A percentile compares a stretch with the other conserved stretches of the same genome.
phyloP scores from a whole-genome alignment of 208 protist species.

The Leishmania gerbilli region DNA sequence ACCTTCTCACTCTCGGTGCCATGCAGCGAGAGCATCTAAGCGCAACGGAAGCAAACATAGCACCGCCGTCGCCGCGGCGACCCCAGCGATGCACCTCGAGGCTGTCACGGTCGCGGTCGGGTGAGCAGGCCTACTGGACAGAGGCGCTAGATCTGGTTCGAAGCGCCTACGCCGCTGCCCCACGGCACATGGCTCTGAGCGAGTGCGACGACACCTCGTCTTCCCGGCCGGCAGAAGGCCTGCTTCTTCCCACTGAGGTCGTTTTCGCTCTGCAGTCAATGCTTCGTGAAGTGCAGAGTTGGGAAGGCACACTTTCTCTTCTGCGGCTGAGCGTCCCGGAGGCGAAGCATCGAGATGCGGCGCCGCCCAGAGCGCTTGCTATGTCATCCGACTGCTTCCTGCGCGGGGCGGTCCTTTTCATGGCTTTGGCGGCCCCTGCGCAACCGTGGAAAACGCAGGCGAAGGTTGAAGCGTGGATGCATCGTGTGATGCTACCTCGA shows the following conservation, averaged over 20 bases:
- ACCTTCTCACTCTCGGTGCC: slow-evolving; percentile 24
- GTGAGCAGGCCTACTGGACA: slow-evolving; percentile 23
- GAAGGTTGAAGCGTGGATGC: slow-evolving; percentile 37
- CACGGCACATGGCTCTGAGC: not conserved
- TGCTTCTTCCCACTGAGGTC: slow-evolving; percentile 1
- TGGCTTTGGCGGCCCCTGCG: slow-evolving; percentile 31
- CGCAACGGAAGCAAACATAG: not conserved
- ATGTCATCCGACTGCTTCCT: slow-evolving; percentile 1
- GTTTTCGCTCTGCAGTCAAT: slow-evolving; percentile 14
- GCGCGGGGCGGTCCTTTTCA: slow-evolving; percentile 38
- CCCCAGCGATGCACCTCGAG: not conserved
- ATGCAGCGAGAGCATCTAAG: slow-evolving; percentile 20
- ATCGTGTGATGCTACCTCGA: slow-evolving; percentile 33
- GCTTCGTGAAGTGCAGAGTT: slow-evolving; percentile 30
- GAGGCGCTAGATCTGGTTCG: slow-evolving; percentile 29
- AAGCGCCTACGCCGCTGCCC: slow-evolving; percentile 3
- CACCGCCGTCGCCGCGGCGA: not conserved
- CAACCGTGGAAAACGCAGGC: slow-evolving; percentile 58
- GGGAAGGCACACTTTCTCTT: slow-evolving; percentile 22
- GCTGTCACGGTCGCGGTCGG: not conserved
- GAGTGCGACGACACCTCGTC: not conserved
- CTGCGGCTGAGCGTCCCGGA: slow-evolving; percentile 4
- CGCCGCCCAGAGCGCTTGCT: not conserved
- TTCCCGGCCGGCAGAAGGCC: not conserved
- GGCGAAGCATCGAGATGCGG: not conserved